A percentile compares a stretch with the other conserved stretches of the same genome.
Conservation (phyloP, 2,329 filamentous ascomycete species). For the Colletotrichum eleusines region DNA sequence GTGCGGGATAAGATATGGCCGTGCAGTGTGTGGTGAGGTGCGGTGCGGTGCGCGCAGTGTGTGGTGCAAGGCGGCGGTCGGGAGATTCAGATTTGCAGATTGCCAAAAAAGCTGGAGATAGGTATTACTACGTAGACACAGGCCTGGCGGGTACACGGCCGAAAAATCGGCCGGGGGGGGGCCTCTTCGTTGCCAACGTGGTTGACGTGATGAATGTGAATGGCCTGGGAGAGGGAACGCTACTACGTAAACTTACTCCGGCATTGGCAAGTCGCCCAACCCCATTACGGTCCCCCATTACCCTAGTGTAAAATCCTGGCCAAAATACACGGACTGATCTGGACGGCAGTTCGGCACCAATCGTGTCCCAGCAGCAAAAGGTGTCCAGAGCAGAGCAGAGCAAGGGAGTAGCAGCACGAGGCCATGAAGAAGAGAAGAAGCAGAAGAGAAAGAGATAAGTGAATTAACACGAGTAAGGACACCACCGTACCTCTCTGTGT, state of each 20-base stretch:
- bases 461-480: neutral
- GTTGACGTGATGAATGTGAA: slow-evolving; percentile 5
- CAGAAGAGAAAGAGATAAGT: neutral
- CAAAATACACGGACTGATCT: neutral
- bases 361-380: neutral
- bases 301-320: neutral
- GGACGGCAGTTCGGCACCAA: slow-evolving; percentile 9
- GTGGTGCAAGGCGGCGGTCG: slow-evolving; percentile 3
- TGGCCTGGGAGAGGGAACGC: neutral
- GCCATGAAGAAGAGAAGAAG: neutral
- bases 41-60: slow-evolving; percentile 1
- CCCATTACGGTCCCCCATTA: neutral
- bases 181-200: slow-evolving; percentile 12
- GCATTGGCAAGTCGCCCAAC: slow-evolving; percentile 3
- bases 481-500: neutral
- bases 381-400: neutral
- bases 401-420: neutral
- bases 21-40: neutral
- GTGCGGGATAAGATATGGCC: slow-evolving; percentile 1
- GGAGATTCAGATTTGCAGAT: slow-evolving; percentile 34
- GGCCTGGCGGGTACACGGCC: slow-evolving; percentile 6
- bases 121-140: slow-evolving; percentile 8
- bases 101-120: slow-evolving; percentile 33
- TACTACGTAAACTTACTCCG: too few relatives aligned
- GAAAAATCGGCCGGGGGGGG: slow-evolving; percentile 26